Conservation (phyloP, 768 basidiomycete genomes). For the Holtermannia corniformis region DNA sequence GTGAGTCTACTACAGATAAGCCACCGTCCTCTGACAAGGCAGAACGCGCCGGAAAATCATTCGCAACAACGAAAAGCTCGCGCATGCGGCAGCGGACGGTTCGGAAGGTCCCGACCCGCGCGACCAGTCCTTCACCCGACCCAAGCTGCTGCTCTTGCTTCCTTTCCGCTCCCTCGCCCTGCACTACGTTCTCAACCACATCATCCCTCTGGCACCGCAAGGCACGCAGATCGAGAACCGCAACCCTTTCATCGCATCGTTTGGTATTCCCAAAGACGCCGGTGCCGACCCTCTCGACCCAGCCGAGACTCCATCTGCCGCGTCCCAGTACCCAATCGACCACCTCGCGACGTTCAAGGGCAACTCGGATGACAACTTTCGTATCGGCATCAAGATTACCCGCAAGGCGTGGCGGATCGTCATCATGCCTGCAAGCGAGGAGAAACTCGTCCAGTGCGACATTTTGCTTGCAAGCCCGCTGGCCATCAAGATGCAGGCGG, state of each 20-base stretch:
- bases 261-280: slow-evolving; percentile 65
- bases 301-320: slow-evolving; percentile 47
- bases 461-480: slow-evolving; percentile 87
- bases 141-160: slow-evolving; percentile 80
- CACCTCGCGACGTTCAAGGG: slow-evolving; percentile 91
- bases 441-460: slow-evolving; percentile 79
- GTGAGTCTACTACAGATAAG: slow-evolving; percentile 45
- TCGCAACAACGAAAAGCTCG: slow-evolving; percentile 89
- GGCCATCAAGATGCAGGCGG: slow-evolving; percentile 79
- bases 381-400: slow-evolving; percentile 85
- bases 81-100: slow-evolving; percentile 46
- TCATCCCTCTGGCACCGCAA: slow-evolving; percentile 57
- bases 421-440: slow-evolving; percentile 38
- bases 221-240: slow-evolving; percentile 80
- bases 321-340: slow-evolving; percentile 68
- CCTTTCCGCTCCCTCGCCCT: slow-evolving; percentile 86
- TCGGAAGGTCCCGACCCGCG: slow-evolving; percentile 56
- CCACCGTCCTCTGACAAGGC: slow-evolving; percentile 1
- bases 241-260: slow-evolving; percentile 70
- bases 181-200: slow-evolving; percentile 70
- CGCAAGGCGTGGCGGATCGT: slow-evolving; percentile 60
- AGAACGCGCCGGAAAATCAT: slow-evolving; percentile 84
- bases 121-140: slow-evolving; percentile 97
- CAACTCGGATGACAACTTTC: slow-evolving; percentile 93
- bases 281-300: slow-evolving; percentile 59